Base-by-base conservation (phyloP, 805 yeast species). In the Ogataea paradorogensis region DNA sequence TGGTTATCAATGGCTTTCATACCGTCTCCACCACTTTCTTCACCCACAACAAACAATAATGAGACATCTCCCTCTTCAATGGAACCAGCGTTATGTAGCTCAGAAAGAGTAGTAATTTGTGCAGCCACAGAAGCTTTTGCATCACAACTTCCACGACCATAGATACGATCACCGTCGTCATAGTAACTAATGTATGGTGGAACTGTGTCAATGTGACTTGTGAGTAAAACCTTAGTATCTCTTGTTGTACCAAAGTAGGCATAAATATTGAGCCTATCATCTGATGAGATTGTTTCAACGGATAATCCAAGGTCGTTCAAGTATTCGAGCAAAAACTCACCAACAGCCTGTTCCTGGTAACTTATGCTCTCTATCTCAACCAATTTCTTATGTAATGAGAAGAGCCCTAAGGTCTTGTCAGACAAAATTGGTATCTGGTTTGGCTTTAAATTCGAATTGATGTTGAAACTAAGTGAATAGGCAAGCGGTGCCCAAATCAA, bases 81-180 rank as follows among this genome's bases (percentile, higher is more conserved):
- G 14, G 56, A 49, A 1, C 66, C 66, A 2, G 58, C 56, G 3
- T 63, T 54, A 5, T 70, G 43, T 26, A 82, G 53, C 28, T 76
- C 73, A n/a, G 71, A 56, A 21, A 72, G 69, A 1, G 87, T 77
- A 21, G 69, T 62, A 5, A 80, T 63, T 52, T 80, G 86, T 1
- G 84, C 58, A 0, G 85, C 83, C 13, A 82, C 79, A 8, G 85
- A 77, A 0, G 71, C 85, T 53, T 82, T 82, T n/a, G 85, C 89
- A 53, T 82, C 90, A 40, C 73, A 68, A 1, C 83, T 57, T 3
- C 90, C 90, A 39, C 90, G 66, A 15, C 89, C 89, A 52, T 69
- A 72, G 13, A 82, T 77, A 20, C 58, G 57, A 32, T 71, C 66
- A 2, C 76, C 80, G 9, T 69, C 63, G 9, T 70, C 58, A 2